Evolutionary conservation across 2,329 filamentous ascomycete genomes (phyloP).

Genomic region (Lasiodiplodia gonubiensis): DNA sequence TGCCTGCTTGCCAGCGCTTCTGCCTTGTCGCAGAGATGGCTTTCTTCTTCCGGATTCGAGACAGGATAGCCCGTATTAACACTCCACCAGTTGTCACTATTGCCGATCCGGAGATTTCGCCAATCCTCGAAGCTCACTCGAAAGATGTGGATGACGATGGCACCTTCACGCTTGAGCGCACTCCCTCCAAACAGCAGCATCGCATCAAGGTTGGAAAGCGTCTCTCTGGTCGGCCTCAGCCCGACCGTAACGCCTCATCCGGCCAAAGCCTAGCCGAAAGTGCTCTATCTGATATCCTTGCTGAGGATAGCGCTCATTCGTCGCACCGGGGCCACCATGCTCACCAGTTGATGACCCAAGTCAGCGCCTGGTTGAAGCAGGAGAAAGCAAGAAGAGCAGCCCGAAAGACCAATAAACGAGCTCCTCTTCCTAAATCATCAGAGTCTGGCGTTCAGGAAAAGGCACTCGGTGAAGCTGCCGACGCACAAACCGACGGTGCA

Average conservation of each 20-base stretch:
- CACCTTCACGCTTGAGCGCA: conserved; percentile 48
- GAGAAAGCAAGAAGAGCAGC: conserved; percentile 72
- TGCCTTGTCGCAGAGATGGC: neutral
- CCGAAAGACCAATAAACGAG: conserved; percentile 37
- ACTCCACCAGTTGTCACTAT: conserved; percentile 52
- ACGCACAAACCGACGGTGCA: conserved; percentile 23
- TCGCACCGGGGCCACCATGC: conserved; percentile 32
- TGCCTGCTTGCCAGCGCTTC: neutral
- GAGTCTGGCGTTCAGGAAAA: conserved; percentile 50
- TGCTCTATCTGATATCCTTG: conserved; percentile 13
- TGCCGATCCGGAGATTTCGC: conserved; percentile 54
- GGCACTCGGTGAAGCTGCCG: conserved; percentile 33
- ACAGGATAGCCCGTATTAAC: conserved; percentile 16
- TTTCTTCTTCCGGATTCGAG: neutral
- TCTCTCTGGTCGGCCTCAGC: conserved; percentile 50
- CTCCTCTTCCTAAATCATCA: conserved; percentile 35
- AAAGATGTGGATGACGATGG: conserved; percentile 53
- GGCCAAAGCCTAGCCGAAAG: conserved; percentile 32
- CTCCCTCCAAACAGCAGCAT: conserved; percentile 42
- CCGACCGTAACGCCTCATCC: conserved; percentile 38
- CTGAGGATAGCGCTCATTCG: conserved; percentile 12
- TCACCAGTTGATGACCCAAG: conserved; percentile 7
- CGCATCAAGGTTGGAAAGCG: conserved; percentile 49
- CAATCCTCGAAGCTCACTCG: conserved; percentile 52
- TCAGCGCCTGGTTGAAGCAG: conserved; percentile 73